Percentiles rank a stretch among this genome's conserved stretches.
These are phyloP conservation scores for Nothopassalora personata DNA, from an alignment of 2,329 filamentous ascomycete species.

Conservation along the genomic window DNA sequence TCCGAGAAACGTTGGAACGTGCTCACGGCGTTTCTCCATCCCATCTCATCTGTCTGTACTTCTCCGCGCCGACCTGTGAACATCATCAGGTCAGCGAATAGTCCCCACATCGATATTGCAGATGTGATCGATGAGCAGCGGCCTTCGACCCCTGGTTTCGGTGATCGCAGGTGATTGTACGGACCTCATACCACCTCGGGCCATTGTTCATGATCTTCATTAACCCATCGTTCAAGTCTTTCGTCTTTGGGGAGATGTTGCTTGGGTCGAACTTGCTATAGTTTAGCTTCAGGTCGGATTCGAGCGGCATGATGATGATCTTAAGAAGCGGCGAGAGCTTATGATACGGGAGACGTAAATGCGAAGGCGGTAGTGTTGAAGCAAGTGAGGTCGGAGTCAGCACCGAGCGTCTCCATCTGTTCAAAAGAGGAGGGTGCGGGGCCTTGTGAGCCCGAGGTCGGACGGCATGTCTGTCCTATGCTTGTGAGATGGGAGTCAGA, in stretches of 20 bases:
- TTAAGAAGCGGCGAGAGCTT: not conserved
- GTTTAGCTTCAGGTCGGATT: slow-evolving; percentile 26
- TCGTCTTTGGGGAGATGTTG: slow-evolving; percentile 38
- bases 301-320: slow-evolving; percentile 16
- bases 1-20: not conserved
- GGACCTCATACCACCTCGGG: slow-evolving; percentile 50
- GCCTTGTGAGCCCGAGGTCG: not conserved
- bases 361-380: not conserved
- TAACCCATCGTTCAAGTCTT: slow-evolving; percentile 41
- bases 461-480: not conserved
- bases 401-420: not conserved
- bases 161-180: not conserved
- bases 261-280: slow-evolving; percentile 41
- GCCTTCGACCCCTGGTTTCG: no score
- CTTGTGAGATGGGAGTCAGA: no score
- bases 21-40: slow-evolving; percentile 46
- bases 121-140: no score
- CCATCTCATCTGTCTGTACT: slow-evolving; percentile 51
- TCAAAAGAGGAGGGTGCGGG: not conserved
- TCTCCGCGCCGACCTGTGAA: slow-evolving; percentile 46
- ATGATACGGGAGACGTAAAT: no score
- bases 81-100: not conserved
- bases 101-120: not conserved
- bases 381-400: not conserved
- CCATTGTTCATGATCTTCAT: slow-evolving; percentile 40